Conservation (phyloP, 2,329 filamentous ascomycete species). For the Colletotrichum kahawae region DNA sequence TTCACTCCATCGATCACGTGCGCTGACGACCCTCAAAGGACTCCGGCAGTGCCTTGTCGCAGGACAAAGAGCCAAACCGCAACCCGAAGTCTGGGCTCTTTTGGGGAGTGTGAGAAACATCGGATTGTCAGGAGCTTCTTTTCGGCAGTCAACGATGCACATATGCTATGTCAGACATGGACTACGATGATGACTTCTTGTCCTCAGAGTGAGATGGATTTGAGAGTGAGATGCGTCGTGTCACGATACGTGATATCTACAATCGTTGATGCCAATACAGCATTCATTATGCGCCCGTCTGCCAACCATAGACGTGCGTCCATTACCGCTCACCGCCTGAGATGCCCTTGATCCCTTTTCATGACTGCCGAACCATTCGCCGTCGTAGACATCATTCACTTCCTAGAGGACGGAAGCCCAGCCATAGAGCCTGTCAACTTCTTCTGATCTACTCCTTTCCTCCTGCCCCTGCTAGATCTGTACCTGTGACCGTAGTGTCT, state of each 20-base stretch:
- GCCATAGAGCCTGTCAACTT: neutral
- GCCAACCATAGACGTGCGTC: neutral
- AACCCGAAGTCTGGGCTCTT: neutral
- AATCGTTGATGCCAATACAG: neutral
- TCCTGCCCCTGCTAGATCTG: neutral
- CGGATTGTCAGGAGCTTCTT: neutral
- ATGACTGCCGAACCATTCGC: neutral
- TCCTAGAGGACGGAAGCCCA: neutral
- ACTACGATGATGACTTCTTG: neutral
- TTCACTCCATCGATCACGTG: slow-evolving; percentile 2
- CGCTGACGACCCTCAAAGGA: neutral
- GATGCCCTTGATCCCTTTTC: neutral
- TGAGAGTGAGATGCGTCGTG: neutral
- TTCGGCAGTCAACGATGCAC: neutral
- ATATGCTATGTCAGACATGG: neutral
- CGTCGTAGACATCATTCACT: neutral
- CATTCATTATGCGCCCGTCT: neutral
- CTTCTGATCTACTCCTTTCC: neutral
- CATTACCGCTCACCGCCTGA: neutral
- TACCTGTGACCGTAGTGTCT: neutral
- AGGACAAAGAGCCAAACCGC: neutral
- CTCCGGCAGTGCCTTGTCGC: neutral
- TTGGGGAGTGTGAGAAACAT: neutral
- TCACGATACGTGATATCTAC: neutral
- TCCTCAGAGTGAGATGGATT: neutral